phyloP scores from a whole-genome alignment of 176 grass and related monocot genomes.

The Zizania latifolia region DNA sequence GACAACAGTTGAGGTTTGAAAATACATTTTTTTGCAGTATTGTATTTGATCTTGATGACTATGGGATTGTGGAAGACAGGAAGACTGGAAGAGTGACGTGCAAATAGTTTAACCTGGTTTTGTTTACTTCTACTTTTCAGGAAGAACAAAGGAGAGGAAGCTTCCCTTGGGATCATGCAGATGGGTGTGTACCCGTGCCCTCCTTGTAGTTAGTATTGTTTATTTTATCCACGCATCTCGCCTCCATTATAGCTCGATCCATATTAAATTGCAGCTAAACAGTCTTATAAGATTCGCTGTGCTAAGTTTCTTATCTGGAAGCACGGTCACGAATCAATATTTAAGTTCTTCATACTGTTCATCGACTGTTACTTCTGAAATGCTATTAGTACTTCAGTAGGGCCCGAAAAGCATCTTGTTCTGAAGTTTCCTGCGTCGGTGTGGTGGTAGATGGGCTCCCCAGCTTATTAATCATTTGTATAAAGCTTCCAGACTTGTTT shows the following conservation, averaged over 20 bases:
- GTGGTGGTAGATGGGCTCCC: constrained; percentile 12
- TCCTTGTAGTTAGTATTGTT: constrained; percentile 11
- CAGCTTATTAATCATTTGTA: constrained; percentile 7
- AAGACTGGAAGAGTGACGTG: constrained; percentile 26
- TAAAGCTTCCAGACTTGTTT: constrained; percentile 21
- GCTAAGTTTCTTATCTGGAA: constrained; percentile 38
- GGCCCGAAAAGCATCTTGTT: constrained; percentile 23
- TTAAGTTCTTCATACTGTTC: constrained; percentile 10
- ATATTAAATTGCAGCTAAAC: constrained; percentile 32
- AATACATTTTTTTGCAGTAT: neutral
- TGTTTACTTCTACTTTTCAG: constrained; percentile 32
- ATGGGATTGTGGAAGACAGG: constrained; percentile 1
- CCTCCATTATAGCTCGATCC: constrained; percentile 6
- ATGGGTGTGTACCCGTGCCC: neutral
- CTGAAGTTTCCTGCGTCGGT: constrained; percentile 12
- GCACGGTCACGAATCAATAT: neutral
- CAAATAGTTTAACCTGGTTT: constrained; percentile 15
- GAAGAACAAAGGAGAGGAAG: constrained; percentile 40
- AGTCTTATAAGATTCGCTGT: constrained; percentile 25
- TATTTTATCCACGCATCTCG: constrained; percentile 7
- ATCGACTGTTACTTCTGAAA: constrained; percentile 25
- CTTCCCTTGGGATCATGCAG: constrained; percentile 37
- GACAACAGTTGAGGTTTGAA: neutral
- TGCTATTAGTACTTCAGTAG: constrained; percentile 10
- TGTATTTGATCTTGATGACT: constrained; percentile 21